Base-by-base conservation (phyloP, 2,329 filamentous ascomycete species). In the Dendrostoma leiphaemia region DNA sequence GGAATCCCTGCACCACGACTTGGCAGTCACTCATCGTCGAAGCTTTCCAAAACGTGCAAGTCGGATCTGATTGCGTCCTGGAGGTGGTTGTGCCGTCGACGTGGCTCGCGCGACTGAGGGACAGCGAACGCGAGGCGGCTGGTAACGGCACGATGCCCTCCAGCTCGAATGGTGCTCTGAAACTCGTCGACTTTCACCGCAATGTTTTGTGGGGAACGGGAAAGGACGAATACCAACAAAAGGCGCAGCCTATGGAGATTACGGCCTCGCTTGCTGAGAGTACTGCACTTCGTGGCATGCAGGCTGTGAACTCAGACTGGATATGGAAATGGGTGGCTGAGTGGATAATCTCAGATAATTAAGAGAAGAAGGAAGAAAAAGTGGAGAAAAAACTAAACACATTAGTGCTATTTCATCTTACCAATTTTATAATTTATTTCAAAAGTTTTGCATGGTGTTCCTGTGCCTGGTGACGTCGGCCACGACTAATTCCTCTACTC, bases 21-120 rank as follows among this genome's bases (percentile, higher is more conserved):
- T 51, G 48, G 48, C 28, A 44, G 12, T 51, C 48, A 10, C 17
- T 51, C 37, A 37, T 51, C 12, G 15, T 51, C 26, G 34, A n/a
- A 7, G 38, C 31, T 4, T 24, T 17, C 32, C 15, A 43, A 3
- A n/a, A 43, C n/a, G 12, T 13, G 3, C 12, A 7, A 12, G 6
- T 23, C 9, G 21, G 38, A 43, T 17, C 26, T 3, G 40, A 26
- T 4, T 5, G 12, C 17, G 9, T 19, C 41, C 7, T 24, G 13
- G 28, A 17, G 6, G 28, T 43, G 21, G 48, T 51, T 8, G 3
- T 38, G 7, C 48, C 48, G 34, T 51, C 48, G 6, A 34, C 35
- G 13, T 51, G 48, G 48, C 28, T 51, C 4, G 13, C 37, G 15
- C 48, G 37, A 21, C 7, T 51, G 28, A 51, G 38, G n/a, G 35